Percentiles rank a stretch among this genome's conserved stretches.
These are phyloP conservation scores for Polyporus tsugae DNA, from an alignment of 1,284 basidiomycete genomes.

Conservation along the genomic window DNA sequence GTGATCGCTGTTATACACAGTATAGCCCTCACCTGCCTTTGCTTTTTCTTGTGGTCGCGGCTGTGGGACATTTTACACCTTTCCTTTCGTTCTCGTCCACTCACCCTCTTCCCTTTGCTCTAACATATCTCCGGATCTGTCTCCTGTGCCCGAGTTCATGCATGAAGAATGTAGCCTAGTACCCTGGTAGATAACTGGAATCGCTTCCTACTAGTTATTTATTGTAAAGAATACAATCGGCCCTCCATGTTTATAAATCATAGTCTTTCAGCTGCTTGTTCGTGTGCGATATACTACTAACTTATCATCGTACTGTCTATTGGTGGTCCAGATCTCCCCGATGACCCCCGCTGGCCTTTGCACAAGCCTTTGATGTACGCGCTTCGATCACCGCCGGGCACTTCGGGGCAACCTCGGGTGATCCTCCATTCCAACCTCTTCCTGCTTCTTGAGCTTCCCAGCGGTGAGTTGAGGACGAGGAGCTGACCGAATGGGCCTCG, in stretches of 20 bases:
- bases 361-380: neutral
- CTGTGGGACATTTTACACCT: neutral
- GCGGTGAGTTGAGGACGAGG: neutral
- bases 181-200: slow-evolving; percentile 39
- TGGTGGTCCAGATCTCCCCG: neutral
- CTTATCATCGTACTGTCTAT: neutral
- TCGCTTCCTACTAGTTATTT: slow-evolving; percentile 29
- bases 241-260: neutral
- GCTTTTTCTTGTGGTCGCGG: neutral
- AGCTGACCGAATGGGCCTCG: neutral
- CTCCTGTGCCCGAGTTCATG: neutral
- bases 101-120: slow-evolving; percentile 7
- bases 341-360: neutral
- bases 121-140: slow-evolving; percentile 7
- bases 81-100: neutral
- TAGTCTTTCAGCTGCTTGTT: neutral
- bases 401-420: neutral
- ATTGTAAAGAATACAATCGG: slow-evolving; percentile 35
- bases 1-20: slow-evolving; percentile 2
- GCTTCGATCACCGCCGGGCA: neutral
- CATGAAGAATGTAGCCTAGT: slow-evolving; percentile 39
- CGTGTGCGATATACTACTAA: neutral
- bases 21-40: neutral
- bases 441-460: neutral
- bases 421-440: neutral